phyloP scores from a whole-genome alignment of 768 basidiomycete genomes.

The Trametes cinnabarina region DNA sequence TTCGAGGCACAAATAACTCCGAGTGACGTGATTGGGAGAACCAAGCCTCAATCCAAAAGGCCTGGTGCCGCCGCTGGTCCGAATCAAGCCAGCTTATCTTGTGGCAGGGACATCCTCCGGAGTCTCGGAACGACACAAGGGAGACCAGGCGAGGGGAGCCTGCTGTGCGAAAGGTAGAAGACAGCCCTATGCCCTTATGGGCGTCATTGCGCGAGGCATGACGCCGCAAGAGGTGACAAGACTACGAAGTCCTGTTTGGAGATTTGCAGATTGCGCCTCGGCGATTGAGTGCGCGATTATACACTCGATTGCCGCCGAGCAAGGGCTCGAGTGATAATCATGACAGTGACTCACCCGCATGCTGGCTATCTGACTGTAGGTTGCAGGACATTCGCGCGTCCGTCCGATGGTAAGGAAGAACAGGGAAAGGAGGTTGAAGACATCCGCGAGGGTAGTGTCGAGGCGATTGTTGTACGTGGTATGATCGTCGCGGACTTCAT shows the following conservation, averaged over 20 bases:
- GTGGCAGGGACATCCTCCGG: not conserved
- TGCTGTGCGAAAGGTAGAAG: constrained; percentile 8
- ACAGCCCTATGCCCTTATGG: not conserved
- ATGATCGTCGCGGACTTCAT: constrained; percentile 82
- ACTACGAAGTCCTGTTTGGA: constrained; percentile 6
- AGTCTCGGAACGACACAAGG: constrained; percentile 16
- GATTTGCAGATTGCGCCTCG: not conserved
- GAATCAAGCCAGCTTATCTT: constrained; percentile 11
- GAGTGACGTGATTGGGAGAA: constrained; percentile 16
- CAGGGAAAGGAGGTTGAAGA: constrained; percentile 90
- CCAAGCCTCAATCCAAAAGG: constrained; percentile 10
- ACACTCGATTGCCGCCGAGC: constrained; percentile 1
- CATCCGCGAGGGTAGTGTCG: constrained; percentile 93
- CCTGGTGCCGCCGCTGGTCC: constrained; percentile 4
- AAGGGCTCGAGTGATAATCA: constrained; percentile 1
- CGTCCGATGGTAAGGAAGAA: constrained; percentile 99
- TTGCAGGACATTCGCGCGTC: constrained; percentile 90
- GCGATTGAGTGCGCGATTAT: constrained; percentile 5
- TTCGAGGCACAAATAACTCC: constrained; percentile 2
- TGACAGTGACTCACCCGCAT: constrained; percentile 75
- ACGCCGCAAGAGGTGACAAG: not conserved
- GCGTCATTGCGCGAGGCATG: constrained; percentile 3
- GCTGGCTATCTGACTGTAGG: constrained; percentile 92
- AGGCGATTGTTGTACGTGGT: constrained; percentile 81
- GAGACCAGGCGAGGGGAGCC: constrained; percentile 9